phyloP scores from a whole-genome alignment of 2,329 filamentous ascomycete species.

The Hortaea werneckii region DNA sequence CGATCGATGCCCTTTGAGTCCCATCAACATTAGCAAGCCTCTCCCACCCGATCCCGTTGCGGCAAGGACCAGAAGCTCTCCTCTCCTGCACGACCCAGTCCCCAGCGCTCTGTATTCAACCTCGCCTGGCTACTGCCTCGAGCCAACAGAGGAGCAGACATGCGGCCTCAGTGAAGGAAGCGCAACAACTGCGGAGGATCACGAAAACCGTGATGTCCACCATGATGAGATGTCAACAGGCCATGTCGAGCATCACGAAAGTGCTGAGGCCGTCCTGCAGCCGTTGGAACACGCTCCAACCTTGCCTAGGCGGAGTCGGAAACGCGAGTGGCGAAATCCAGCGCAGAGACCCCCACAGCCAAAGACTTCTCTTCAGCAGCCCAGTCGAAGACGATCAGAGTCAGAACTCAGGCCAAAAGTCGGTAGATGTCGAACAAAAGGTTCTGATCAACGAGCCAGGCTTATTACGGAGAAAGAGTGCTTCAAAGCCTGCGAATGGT shows the following conservation, averaged over 20 bases:
- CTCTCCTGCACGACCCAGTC: no score
- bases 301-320: conserved; percentile 33
- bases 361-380: neutral
- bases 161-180: no score
- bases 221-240: no score
- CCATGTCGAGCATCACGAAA: conserved; percentile 7
- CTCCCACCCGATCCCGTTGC: conserved; percentile 9
- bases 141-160: no score
- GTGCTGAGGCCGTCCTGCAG: conserved; percentile 21
- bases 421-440: neutral
- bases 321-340: conserved; percentile 24
- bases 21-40: conserved; percentile 12
- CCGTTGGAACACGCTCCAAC: conserved; percentile 24
- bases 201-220: no score
- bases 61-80: no score
- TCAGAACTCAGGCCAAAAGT: neutral
- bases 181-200: no score
- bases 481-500: neutral
- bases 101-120: no score
- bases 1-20: neutral
- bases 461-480: neutral
- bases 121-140: no score
- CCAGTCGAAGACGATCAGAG: no score
- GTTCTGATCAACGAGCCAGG: neutral
- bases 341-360: neutral